phyloP scores from a whole-genome alignment of 2,329 filamentous ascomycete species.

The Endocalyx cinctus region DNA sequence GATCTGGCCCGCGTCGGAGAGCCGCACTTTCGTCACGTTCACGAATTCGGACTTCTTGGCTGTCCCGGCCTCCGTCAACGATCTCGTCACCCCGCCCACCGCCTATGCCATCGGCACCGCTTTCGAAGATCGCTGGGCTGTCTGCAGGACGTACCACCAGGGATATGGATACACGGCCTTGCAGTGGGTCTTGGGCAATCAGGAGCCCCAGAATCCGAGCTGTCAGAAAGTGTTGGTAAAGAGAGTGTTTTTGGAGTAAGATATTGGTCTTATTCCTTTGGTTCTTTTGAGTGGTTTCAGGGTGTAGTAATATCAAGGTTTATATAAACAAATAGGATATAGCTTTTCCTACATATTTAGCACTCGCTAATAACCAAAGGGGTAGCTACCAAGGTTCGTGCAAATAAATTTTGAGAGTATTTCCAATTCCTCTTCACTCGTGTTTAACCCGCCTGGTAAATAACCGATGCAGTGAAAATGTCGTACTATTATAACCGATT shows the following conservation, averaged over 20 bases:
- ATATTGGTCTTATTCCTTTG: too few relatives aligned
- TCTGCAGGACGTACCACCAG: conserved; percentile 16
- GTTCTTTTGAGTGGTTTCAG: too few relatives aligned
- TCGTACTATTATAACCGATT: too few relatives aligned
- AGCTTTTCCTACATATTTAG: too few relatives aligned
- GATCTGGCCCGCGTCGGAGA: conserved; percentile 8
- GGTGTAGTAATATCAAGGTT: too few relatives aligned
- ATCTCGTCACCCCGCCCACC: conserved; percentile 10
- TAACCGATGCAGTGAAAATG: too few relatives aligned
- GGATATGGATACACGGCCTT: conserved; percentile 14
- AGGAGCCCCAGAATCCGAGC: conserved; percentile 16
- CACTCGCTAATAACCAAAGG: too few relatives aligned
- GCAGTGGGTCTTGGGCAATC: conserved; percentile 13
- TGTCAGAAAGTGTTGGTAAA: conserved; percentile 13
- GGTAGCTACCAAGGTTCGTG: too few relatives aligned
- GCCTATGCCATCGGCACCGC: conserved; percentile 11
- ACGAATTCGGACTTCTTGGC: conserved; percentile 10
- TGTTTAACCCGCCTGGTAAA: too few relatives aligned
- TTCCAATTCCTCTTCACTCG: too few relatives aligned
- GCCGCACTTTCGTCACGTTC: conserved; percentile 10
- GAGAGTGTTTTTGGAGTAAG: conserved; percentile 11
- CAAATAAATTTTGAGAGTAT: too few relatives aligned
- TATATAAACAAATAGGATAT: too few relatives aligned
- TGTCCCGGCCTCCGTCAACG: conserved; percentile 12
- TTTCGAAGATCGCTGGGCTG: conserved; percentile 13